phyloP scores from a whole-genome alignment of 2,329 filamentous ascomycete genomes.

The Fusarium caatingaense region DNA sequence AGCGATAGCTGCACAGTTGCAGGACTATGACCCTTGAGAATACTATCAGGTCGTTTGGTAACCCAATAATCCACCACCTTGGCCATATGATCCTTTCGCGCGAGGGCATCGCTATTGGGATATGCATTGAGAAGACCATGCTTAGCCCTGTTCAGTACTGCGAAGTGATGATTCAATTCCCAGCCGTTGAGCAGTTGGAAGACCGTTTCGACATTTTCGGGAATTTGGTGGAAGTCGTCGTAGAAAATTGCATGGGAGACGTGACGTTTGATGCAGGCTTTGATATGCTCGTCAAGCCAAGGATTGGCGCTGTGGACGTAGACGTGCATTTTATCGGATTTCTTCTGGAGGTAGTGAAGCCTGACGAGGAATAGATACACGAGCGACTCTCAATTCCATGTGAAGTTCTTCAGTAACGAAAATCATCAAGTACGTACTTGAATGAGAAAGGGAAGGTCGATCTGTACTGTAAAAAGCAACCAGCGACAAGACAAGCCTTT shows the following conservation, averaged over 20 bases:
- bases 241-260: conserved; percentile 47
- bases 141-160: conserved; percentile 46
- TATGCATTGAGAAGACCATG: conserved; percentile 53
- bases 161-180: conserved; percentile 51
- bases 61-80: conserved; percentile 52
- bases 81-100: conserved; percentile 53
- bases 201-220: conserved; percentile 32
- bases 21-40: conserved; percentile 48
- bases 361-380: conserved; percentile 14
- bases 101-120: conserved; percentile 54
- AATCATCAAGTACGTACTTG: conserved; percentile 12
- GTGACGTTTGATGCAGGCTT: conserved; percentile 46
- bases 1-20: conserved; percentile 51
- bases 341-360: conserved; percentile 40
- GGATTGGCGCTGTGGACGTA: conserved; percentile 38
- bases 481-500: not conserved
- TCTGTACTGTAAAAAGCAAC: not conserved
- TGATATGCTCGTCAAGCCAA: conserved; percentile 52
- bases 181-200: conserved; percentile 53
- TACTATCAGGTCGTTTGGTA: conserved; percentile 50
- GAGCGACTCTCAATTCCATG: conserved; percentile 23
- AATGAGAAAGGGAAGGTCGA: not conserved
- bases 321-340: conserved; percentile 37
- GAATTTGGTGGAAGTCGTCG: conserved; percentile 47
- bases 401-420: not conserved